phyloP scores from a whole-genome alignment of 2,329 filamentous ascomycete species.

The Trichoderma aggressivum region DNA sequence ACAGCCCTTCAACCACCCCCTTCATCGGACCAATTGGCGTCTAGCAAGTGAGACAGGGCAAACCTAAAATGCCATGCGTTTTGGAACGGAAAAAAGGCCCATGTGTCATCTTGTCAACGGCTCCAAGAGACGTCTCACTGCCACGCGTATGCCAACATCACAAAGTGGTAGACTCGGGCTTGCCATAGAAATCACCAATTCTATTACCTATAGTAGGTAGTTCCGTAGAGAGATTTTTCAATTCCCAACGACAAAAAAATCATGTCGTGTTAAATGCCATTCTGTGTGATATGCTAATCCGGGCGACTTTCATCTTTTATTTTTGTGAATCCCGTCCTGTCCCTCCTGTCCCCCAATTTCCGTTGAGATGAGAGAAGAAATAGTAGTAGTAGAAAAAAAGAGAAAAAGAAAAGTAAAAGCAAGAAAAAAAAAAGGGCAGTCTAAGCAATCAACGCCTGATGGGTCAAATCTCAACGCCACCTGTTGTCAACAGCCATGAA shows the following conservation, averaged over 20 bases:
- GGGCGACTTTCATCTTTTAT: neutral
- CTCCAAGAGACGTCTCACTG: neutral
- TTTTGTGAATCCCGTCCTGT: slow-evolving; percentile 12
- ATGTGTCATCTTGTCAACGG: neutral
- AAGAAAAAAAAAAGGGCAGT: neutral
- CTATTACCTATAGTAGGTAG: neutral
- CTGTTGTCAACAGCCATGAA: slow-evolving; percentile 12
- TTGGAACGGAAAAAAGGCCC: neutral
- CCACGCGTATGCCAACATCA: neutral
- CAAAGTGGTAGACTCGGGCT: neutral
- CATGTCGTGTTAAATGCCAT: neutral
- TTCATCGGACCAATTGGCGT: neutral
- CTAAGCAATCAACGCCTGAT: slow-evolving; percentile 16
- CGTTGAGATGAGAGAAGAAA: neutral
- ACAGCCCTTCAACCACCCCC: neutral
- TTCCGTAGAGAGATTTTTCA: neutral
- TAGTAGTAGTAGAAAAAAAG: neutral
- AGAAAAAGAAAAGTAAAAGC: neutral
- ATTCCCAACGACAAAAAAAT: neutral
- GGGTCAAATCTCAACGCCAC: slow-evolving; percentile 10
- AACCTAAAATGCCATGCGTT: neutral
- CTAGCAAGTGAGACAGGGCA: neutral
- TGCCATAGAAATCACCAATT: neutral
- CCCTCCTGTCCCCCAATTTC: neutral
- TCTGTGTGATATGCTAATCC: slow-evolving; percentile 10